Base-by-base conservation (phyloP, 2,329 filamentous ascomycete genomes). In the Colletotrichum agaves region DNA sequence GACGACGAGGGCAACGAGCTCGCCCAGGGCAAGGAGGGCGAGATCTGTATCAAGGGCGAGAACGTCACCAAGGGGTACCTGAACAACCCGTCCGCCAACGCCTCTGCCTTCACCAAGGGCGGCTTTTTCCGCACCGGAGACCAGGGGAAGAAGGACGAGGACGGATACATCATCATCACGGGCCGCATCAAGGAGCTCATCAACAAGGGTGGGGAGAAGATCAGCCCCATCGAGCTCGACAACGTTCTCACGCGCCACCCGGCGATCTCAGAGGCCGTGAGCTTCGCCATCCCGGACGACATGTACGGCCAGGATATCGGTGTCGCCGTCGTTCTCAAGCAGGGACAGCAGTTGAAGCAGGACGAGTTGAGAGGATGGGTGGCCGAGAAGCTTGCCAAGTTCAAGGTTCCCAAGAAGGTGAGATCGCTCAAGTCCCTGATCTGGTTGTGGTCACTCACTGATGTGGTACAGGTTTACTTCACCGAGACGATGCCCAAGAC, bases 131-230 rank as follows among this genome's bases (percentile, higher is more conserved):
- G 93, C 72, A 97, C 93, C 0, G 93, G 93, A 5, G 93, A 97
- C 75, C 93, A 97, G 78, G 93, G 93, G 56, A 92, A 91, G 80
- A 85, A 88, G 76, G 93, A 97, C 74, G 81, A 88, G 65, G 92
- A 96, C 72, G 92, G 93, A 67, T 97, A 96, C 76, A 82, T 97
- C 11, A 85, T 92, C 75, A 95, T 97, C 79, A 97, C 93, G 0
- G 93, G 93, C n/a, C 86, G 93, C 60, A 97, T 97, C 81, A 97
- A 97, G 84, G 93, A 97, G 80, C 84, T 97, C 59, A 97, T 97
- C 83, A 94, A 94, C 81, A 94, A 95, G 80, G 93, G 91, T 62
- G 93, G 93, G 67, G 93, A 97, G 82, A 96, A 96, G 83, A 96
- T 97, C 76, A 92, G 89, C 72, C 93, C 93, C 1, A 94, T 96